Base-by-base conservation (phyloP, 2,329 filamentous ascomycete species). In the Aspergillus sp. region DNA sequence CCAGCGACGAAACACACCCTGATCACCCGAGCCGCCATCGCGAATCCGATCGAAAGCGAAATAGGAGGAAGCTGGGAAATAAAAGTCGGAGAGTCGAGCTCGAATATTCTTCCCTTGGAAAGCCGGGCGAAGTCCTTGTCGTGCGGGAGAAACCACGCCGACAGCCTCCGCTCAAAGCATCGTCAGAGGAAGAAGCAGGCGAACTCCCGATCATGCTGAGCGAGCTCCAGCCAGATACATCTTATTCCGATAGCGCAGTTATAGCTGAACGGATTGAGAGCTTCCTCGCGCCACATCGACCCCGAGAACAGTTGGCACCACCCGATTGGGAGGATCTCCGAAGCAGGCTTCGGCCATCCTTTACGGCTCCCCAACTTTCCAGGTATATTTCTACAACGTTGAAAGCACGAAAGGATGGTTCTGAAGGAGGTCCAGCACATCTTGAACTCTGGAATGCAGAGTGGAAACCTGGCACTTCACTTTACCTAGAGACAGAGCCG, bases 111-210 rank as follows among this genome's bases (percentile, higher is more conserved):
- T 58, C 71, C 1, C 61, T 77, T 8, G 75, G 75, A 27, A 66
- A 72, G 49, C 74, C 73, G 1, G 73, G 69, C 3, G 67, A 76
- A 50, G 69, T 77, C 6, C 61, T 77, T 24, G 65, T 77, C 23
- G 64, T 77, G 8, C 63, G 65, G 40, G 58, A 68, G 19, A 61
- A 55, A 49, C 57, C 64, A 50, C 68, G 66, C 31, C 64, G 65
- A 27, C 60, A 61, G 27, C 56, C 33, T 23, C 52, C 17, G n/a
- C 43, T 52, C 19, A 52, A 44, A 24, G 53, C 39, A 53, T 52
- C 58, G 11, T 47, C 58, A 50, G 56, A 43, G 9, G 40, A 47
- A 4, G 52, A 62, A 39, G 46, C 62, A 31, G 39, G 54, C 46
- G 57, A 52, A 5, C 57, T 68, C 27, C 64, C 62, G n/a, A 64